Evolutionary conservation across 108 stramenopile genomes (phyloP).

Genomic region (Stephanodiscus minutulus): DNA sequence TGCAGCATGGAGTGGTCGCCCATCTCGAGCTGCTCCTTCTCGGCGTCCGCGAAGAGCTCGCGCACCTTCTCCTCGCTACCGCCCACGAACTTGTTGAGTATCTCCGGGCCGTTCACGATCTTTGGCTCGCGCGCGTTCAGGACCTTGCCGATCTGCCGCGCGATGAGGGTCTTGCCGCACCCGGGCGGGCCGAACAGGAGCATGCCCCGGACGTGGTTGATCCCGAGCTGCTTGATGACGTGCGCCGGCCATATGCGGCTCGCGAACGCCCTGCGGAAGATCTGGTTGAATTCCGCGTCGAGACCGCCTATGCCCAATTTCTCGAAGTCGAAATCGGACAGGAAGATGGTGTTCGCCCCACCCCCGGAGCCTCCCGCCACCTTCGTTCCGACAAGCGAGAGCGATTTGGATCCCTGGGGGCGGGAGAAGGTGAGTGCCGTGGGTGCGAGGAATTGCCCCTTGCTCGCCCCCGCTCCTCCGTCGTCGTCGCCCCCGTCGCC

Average conservation of each 20-base stretch:
- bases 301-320: slow-evolving; percentile 98
- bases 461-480: slow-evolving; percentile 16
- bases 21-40: slow-evolving; percentile 89
- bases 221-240: slow-evolving; percentile 96
- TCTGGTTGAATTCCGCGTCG: slow-evolving; percentile 95
- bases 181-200: slow-evolving; percentile 89
- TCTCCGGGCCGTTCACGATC: slow-evolving; percentile 98
- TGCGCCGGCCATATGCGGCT: slow-evolving; percentile 95
- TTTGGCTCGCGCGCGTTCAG: slow-evolving; percentile 97
- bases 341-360: slow-evolving; percentile 78
- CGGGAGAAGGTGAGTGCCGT: slow-evolving; percentile 68
- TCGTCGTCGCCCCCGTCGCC: not conserved
- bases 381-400: slow-evolving; percentile 60
- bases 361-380: slow-evolving; percentile 74
- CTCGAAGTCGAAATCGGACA: slow-evolving; percentile 95
- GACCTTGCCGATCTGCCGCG: slow-evolving; percentile 97
- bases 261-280: slow-evolving; percentile 98
- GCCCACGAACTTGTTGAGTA: slow-evolving; percentile 98
- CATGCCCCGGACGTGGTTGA: slow-evolving; percentile 98
- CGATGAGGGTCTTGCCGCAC: slow-evolving; percentile 98
- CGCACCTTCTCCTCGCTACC: slow-evolving; percentile 97
- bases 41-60: slow-evolving; percentile 93
- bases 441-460: slow-evolving; percentile 71
- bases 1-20: slow-evolving; percentile 97
- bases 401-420: slow-evolving; percentile 45